Percentiles rank a stretch among this genome's conserved stretches.
phyloP scores from a whole-genome alignment of 164 flowering plant species.

The Taxillus chinensis region DNA sequence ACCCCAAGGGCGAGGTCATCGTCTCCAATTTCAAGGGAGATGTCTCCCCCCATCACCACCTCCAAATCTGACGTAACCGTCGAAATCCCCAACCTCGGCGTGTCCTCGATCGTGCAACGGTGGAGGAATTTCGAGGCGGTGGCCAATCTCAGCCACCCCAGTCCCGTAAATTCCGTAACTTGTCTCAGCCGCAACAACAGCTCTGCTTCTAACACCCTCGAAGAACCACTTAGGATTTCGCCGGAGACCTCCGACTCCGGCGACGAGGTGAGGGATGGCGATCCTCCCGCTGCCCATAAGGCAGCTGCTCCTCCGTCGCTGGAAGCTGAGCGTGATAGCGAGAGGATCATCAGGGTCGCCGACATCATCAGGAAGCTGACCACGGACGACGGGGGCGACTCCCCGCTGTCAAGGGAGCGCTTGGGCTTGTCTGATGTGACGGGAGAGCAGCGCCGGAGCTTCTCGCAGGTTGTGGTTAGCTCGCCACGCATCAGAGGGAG shows the following conservation, averaged over 20 bases:
- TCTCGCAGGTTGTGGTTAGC: slow-evolving; percentile 4
- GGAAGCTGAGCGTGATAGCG: slow-evolving; percentile 20
- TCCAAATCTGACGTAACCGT: background rate
- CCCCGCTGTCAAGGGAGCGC: too few relatives aligned
- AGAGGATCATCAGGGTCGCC: slow-evolving; percentile 40
- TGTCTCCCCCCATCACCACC: too few relatives aligned
- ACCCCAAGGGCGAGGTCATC: too few relatives aligned
- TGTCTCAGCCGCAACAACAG: too few relatives aligned
- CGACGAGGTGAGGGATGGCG: slow-evolving; percentile 8
- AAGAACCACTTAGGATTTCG: too few relatives aligned
- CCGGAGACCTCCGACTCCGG: too few relatives aligned
- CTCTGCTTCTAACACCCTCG: too few relatives aligned
- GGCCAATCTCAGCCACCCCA: slow-evolving; percentile 14
- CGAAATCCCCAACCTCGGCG: slow-evolving; percentile 29
- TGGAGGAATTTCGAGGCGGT: slow-evolving; percentile 58
- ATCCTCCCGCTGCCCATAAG: slow-evolving; percentile 5
- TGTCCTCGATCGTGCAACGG: slow-evolving; percentile 63
- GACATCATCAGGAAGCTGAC: slow-evolving; percentile 54
- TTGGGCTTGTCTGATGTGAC: too few relatives aligned
- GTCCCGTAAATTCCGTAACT: too few relatives aligned
- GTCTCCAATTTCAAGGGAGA: too few relatives aligned
- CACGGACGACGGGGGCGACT: background rate
- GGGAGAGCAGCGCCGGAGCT: slow-evolving; percentile 14
- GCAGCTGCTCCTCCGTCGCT: slow-evolving; percentile 13
- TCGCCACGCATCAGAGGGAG: slow-evolving; percentile 57